Evolutionary conservation across 2,329 filamentous ascomycete genomes (phyloP), one percentile per base, ranked within the genome.

Genomic region (Botryotinia convoluta): DNA sequence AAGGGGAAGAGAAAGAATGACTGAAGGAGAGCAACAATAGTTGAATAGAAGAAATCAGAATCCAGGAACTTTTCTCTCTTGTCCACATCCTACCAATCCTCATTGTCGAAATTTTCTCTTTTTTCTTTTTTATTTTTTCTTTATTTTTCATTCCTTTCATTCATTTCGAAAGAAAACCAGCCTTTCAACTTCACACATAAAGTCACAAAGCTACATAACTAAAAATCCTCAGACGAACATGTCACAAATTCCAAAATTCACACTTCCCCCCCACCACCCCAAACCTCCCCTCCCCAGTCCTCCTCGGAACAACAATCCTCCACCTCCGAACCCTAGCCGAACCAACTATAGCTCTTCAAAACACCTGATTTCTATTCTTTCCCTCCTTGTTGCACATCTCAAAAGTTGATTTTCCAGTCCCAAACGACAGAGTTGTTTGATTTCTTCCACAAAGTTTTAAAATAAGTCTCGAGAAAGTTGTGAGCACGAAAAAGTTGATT

Each of bases 181-280:
- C 2, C 2, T 1, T n/a, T 51, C 26, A 3, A n/a, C 4, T 14
- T 14, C 10, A n/a, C 26, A n/a, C 2, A 14, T 4, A 51, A 14
- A n/a, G 1, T n/a, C 3, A n/a, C 20, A 48, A 48, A 12, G 4
- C 4, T n/a, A 1, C 10, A 48, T 12, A 12, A 48, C 22, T 26
- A 26, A 26, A 51, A 26, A 14, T 26, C 9, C 22, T 26, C 10
- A 12, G 0, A 48, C 45, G 12, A 48, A 10, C 22, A 48, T 26
- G 4, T 0, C 9, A 12, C 1, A 20, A 7, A 20, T 45, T 3
- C 42, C 16, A 44, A 9, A 26, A 7, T 9, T 45, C 20, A 9
- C 44, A 45, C 7, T 4, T 51, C 14, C 22, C 2, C 51, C 45
- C 0, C n/a, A 54, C 29, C 18, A 18, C 7, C 14, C n/a, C 6